Evolutionary conservation across 2,329 filamentous ascomycete species (phyloP).

Genomic region (Claviceps humidiphila): DNA sequence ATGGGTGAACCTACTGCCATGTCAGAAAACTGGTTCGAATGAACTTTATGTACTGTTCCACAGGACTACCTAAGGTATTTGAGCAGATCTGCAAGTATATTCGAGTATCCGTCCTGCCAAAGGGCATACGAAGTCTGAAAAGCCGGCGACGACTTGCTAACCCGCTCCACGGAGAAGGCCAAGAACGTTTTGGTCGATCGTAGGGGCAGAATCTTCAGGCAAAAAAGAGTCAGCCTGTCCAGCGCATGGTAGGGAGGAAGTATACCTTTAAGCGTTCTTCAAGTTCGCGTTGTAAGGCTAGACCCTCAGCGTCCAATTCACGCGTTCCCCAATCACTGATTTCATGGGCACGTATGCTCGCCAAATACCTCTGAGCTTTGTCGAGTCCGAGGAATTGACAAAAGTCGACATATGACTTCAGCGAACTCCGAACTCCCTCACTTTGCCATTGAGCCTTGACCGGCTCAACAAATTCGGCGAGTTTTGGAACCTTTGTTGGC

Average conservation of each 20-base stretch:
- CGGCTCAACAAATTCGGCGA: slow-evolving; percentile 69
- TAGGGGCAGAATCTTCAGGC: slow-evolving; percentile 53
- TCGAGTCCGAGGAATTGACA: slow-evolving; percentile 68
- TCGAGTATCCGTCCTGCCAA: slow-evolving; percentile 75
- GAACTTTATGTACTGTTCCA: not conserved
- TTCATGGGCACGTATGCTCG: slow-evolving; percentile 56
- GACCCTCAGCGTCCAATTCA: slow-evolving; percentile 65
- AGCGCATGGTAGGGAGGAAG: slow-evolving; percentile 1
- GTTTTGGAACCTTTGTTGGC: slow-evolving; percentile 53
- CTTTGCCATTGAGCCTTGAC: slow-evolving; percentile 71
- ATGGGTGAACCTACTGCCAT: slow-evolving; percentile 57
- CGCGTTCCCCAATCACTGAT: slow-evolving; percentile 73
- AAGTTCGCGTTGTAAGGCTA: slow-evolving; percentile 64
- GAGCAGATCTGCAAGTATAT: slow-evolving; percentile 74
- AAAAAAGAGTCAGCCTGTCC: slow-evolving; percentile 5
- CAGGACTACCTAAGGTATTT: slow-evolving; percentile 54
- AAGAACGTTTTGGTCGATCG: slow-evolving; percentile 83
- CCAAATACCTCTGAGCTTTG: slow-evolving; percentile 69
- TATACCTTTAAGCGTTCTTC: slow-evolving; percentile 58
- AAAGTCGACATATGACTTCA: slow-evolving; percentile 68
- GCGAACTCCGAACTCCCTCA: slow-evolving; percentile 49
- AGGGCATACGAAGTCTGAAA: slow-evolving; percentile 65
- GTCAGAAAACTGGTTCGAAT: not conserved
- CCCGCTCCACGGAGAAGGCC: slow-evolving; percentile 81
- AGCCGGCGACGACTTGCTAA: slow-evolving; percentile 58